Evolutionary conservation across 768 basidiomycete species (phyloP), one percentile per base, ranked within the genome.

Genomic region (Lentinula sp.): DNA sequence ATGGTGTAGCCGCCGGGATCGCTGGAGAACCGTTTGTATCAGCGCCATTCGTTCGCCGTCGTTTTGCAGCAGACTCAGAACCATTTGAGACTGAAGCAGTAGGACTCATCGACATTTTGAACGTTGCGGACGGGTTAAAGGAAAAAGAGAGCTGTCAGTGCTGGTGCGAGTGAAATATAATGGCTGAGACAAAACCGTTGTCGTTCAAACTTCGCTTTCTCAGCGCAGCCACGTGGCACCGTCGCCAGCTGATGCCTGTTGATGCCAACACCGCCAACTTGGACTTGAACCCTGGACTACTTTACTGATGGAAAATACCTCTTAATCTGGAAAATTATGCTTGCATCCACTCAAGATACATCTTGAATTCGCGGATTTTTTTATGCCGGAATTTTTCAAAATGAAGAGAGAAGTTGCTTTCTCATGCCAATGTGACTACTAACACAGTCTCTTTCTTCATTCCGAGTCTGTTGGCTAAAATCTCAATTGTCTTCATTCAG

Each of bases 71-170:
- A 16, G 74, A 68, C 63, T 87, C 85, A 63, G 83, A 81, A 60
- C 73, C 74, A 68, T 85, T 85, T 33, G 83, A 82, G 57, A 77
- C 70, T 10, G 86, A 82, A 54, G 83, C 76, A 52, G 82, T 74
- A 53, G 87, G 85, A 64, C 86, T 86, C 71, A 86, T 75, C 61
- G 88, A 89, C 88, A 89, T 89, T 68, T 62, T 66, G 66, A 56
- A 35, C 50, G 35, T 32, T 54, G 42, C 42, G 0, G 55, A 35
- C 7, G 33, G 4, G 16, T 13, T 13, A 36, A 18, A 33, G 28
- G 18, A 28, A 33, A 45, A 39, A 49, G 20, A 49, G 18, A 49
- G 15, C 10, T 36, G 4, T 41, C 48, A 51, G 49, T 39, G 16
- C 32, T 33, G 50, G n/a, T 9, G 18, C 13, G 6, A 33, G 50